Evolutionary conservation across 1,139 yeast genomes (phyloP).

Genomic region (Scheffersomyces cryptocercus): DNA sequence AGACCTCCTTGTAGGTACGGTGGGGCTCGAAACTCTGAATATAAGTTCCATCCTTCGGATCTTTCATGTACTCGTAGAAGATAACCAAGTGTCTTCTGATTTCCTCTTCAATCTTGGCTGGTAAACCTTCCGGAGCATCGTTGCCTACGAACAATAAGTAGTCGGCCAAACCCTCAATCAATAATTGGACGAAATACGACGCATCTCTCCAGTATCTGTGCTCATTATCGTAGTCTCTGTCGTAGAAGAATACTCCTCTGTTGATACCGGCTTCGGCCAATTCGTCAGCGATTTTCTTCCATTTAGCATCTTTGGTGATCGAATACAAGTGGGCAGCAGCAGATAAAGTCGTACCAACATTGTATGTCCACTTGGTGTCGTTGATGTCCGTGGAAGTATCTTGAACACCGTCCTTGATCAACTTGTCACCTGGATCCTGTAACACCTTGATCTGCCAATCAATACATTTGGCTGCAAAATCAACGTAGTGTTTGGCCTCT

Average conservation of each 20-base stretch:
- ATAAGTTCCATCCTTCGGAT: constrained; percentile 61
- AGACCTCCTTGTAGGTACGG: constrained; percentile 50
- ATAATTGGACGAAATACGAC: constrained; percentile 62
- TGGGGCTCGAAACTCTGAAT: constrained; percentile 64
- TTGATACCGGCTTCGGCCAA: constrained; percentile 62
- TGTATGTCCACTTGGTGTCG: constrained; percentile 66
- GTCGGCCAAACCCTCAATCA: constrained; percentile 72
- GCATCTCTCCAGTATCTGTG: constrained; percentile 68
- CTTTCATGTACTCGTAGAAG: constrained; percentile 59
- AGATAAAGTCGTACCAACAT: constrained; percentile 65
- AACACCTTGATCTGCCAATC: constrained; percentile 56
- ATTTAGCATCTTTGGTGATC: constrained; percentile 53
- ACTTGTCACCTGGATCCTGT: constrained; percentile 55
- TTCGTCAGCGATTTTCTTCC: constrained; percentile 58
- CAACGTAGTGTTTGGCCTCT: constrained; percentile 44
- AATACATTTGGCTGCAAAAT: constrained; percentile 55
- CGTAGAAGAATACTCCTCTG: constrained; percentile 58
- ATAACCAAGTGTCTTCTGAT: constrained; percentile 51
- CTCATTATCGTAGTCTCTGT: constrained; percentile 60
- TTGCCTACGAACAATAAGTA: constrained; percentile 52
- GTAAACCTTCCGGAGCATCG: constrained; percentile 43
- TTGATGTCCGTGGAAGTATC: constrained; percentile 47
- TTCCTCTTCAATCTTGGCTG: constrained; percentile 41
- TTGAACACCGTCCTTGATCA: constrained; percentile 65
- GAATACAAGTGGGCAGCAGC: constrained; percentile 54